A percentile compares a stretch with the other conserved stretches of the same genome.
phyloP scores from a whole-genome alignment of 768 basidiomycete species.

The Postia placenta region DNA sequence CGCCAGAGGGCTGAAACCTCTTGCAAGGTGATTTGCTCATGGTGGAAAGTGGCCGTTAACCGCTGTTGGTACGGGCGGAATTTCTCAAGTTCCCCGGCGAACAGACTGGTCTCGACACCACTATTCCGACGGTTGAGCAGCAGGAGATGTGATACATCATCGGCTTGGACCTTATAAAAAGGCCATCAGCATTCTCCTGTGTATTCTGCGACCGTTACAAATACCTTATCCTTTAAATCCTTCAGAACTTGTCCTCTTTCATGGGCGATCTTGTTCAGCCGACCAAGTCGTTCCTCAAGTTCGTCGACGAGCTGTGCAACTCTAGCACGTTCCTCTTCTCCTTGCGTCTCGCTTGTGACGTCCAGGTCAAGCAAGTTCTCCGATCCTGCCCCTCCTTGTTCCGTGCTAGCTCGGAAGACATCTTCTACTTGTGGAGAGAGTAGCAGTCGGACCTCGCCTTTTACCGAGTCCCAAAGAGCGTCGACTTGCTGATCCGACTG shows the following conservation, averaged over 20 bases:
- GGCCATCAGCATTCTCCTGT: not conserved
- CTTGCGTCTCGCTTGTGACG: conserved; percentile 48
- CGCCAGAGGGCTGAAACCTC: conserved; percentile 77
- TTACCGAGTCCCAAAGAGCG: conserved; percentile 65
- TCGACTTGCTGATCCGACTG: conserved; percentile 73
- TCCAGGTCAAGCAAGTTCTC: conserved; percentile 71
- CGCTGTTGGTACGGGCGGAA: conserved; percentile 89
- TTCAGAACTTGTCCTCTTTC: conserved; percentile 85
- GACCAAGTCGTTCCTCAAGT: conserved; percentile 72
- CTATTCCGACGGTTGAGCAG: conserved; percentile 85
- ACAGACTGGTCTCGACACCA: conserved; percentile 79
- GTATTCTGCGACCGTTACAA: not conserved
- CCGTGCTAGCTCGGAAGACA: conserved; percentile 50
- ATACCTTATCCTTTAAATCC: conserved; percentile 94
- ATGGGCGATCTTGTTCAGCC: conserved; percentile 74
- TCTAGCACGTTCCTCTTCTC: conserved; percentile 62
- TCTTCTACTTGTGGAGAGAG: conserved; percentile 55
- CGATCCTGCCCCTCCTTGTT: conserved; percentile 28
- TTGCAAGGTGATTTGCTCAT: conserved; percentile 67
- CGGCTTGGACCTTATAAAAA: conserved; percentile 70
- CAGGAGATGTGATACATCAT: conserved; percentile 94
- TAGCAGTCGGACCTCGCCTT: conserved; percentile 57
- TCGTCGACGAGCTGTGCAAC: conserved; percentile 62
- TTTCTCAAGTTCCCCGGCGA: conserved; percentile 92
- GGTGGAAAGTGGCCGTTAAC: conserved; percentile 68